Evolutionary conservation across 1,139 yeast genomes (phyloP), one percentile per base, ranked within the genome.

Genomic region (Pichia sp.): DNA sequence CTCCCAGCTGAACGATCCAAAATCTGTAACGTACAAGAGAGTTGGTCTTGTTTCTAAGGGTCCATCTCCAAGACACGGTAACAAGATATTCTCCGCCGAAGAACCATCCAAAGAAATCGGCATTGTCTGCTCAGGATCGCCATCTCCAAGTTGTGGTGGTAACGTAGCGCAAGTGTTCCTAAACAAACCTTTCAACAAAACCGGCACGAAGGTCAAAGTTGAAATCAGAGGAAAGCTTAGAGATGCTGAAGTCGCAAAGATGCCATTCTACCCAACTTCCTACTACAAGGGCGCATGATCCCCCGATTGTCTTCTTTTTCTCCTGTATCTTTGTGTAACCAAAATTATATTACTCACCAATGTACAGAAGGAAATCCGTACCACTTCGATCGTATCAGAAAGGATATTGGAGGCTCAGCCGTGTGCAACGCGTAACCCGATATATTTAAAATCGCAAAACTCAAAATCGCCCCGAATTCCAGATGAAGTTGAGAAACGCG

Each of bases 111-210:
- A 65, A 33, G 65, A 68, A 39, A 72, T 88, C 32, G 97, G 98
- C 17, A 62, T 59, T 33, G 78, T 88, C 34, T 85, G 96, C 11
- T 85, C 96, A 0, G 98, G 98, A 5, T 78, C 91, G 41, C 80
- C 91, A 41, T 82, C 95, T 10, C 98, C 98, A 27, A 74, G 88
- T 11, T 63, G 81, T 39, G 81, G 79, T n/a, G 82, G 80, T 33
- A 91, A 91, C 55, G 81, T 91, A 41, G 96, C 95, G 18, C 96
- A 88, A 72, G 96, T 83, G 6, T 91, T 85, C 60, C 72, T 91
- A 28, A 72, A 82, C 44, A 79, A 85, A 51, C 76, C 74, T n/a
- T 68, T 65, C 51, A 69, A 73, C 50, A 91, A 88, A 63, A 67
- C 74, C 31, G 96, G 95, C 2, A 74, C 87, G n/a, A 67, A 72